Conservation (phyloP, 306 rosid genomes). For the Malus domestica region DNA sequence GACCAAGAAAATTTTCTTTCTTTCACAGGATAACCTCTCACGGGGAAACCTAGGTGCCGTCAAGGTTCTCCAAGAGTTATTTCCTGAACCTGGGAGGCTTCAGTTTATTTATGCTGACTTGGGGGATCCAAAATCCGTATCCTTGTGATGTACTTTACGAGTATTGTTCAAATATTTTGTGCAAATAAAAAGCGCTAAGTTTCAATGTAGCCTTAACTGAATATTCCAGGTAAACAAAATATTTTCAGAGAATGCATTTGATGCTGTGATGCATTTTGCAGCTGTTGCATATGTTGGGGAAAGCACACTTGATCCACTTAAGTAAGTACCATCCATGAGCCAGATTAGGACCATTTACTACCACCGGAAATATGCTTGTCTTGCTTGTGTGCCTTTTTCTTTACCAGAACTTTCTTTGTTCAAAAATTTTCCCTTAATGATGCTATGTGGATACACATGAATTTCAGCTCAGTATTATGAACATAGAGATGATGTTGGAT, state of each 20-base stretch:
- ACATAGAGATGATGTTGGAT: background rate
- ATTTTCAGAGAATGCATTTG: slow-evolving; percentile 83
- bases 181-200: background rate
- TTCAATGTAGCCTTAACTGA: slow-evolving; percentile 47
- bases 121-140: slow-evolving; percentile 80
- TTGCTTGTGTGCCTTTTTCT: background rate
- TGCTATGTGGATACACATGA: background rate
- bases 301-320: slow-evolving; percentile 87
- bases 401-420: background rate
- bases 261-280: slow-evolving; percentile 99
- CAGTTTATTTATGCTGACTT: slow-evolving; percentile 91
- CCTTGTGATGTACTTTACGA: slow-evolving; percentile 30
- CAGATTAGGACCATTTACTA: background rate
- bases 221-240: slow-evolving; percentile 72
- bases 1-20: background rate
- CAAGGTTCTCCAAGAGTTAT: slow-evolving; percentile 70
- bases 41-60: slow-evolving; percentile 92
- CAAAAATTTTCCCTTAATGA: background rate
- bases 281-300: slow-evolving; percentile 99
- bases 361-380: background rate
- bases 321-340: slow-evolving; percentile 45
- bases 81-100: slow-evolving; percentile 89
- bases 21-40: slow-evolving; percentile 76
- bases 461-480: background rate
- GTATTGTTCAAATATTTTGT: background rate